Evolutionary conservation across 441 rosid species (phyloP).

Genomic region (Hura crepitans): DNA sequence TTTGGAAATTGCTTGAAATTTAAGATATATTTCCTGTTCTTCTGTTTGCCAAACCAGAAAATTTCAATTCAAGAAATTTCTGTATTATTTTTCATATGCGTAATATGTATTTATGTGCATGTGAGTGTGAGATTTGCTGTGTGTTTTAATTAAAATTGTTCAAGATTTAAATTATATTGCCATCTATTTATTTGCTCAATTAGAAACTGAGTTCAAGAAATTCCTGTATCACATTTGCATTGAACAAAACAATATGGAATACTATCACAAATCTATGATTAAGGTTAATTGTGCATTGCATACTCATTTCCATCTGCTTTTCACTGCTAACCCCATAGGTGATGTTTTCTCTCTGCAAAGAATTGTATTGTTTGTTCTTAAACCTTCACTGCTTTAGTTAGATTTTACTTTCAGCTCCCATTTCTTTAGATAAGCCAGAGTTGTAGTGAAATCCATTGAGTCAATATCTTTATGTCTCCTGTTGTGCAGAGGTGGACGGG

Average conservation of each 20-base stretch:
- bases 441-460: slow-evolving; percentile 17
- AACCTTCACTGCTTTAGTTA: neutral
- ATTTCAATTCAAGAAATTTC: too few species aligned
- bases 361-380: neutral
- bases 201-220: neutral
- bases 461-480: slow-evolving; percentile 6
- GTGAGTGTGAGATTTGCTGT: too few species aligned
- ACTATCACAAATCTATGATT: neutral
- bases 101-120: too few species aligned
- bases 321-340: neutral
- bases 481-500: slow-evolving; percentile 84
- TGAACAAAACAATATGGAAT: neutral
- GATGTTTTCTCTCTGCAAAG: neutral
- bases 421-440: neutral
- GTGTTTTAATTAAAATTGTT: too few species aligned
- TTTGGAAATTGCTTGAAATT: too few species aligned
- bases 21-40: too few species aligned
- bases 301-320: neutral
- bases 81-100: too few species aligned
- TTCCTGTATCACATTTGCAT: neutral
- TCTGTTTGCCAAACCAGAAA: too few species aligned
- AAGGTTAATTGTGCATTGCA: neutral
- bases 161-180: too few species aligned
- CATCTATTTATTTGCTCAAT: neutral
- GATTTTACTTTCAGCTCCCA: neutral